Evolutionary conservation across 306 rosid species (phyloP).

Genomic region (Biancaea sappan): DNA sequence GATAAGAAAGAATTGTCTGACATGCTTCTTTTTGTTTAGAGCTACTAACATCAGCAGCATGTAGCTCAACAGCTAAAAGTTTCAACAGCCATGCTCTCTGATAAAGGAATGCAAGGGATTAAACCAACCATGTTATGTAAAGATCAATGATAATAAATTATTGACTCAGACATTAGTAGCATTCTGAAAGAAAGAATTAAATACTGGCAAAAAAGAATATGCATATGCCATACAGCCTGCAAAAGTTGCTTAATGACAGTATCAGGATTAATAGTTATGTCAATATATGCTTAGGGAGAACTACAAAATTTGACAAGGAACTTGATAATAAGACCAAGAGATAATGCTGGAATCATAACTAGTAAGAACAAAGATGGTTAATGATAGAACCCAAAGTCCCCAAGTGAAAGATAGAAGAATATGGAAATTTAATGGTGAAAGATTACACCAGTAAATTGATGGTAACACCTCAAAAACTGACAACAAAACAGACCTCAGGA

Average conservation of each 20-base stretch:
- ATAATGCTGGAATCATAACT: neutral
- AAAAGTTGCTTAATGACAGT: neutral
- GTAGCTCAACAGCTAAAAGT: conserved; percentile 84
- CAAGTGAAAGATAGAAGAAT: too few species aligned
- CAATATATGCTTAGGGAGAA: neutral
- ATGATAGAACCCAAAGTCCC: too few species aligned
- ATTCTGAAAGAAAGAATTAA: conserved; percentile 1
- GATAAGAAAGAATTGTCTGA: conserved; percentile 70
- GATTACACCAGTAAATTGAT: too few species aligned
- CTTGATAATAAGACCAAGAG: neutral
- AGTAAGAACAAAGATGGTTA: neutral
- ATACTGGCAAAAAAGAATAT: neutral
- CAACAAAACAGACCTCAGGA: too few species aligned
- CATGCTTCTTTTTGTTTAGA: conserved; percentile 72
- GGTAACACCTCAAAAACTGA: too few species aligned
- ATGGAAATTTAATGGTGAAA: too few species aligned
- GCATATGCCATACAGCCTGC: neutral
- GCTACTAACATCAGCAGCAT: conserved; percentile 74
- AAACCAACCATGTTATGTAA: conserved; percentile 24
- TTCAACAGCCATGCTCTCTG: conserved; percentile 96
- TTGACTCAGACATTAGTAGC: neutral
- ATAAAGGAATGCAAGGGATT: conserved; percentile 29
- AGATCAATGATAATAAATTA: conserved; percentile 3
- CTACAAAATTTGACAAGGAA: neutral
- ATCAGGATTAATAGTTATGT: neutral